Evolutionary conservation across 164 flowering plant genomes (phyloP).

Genomic region (Platanus orientalis): DNA sequence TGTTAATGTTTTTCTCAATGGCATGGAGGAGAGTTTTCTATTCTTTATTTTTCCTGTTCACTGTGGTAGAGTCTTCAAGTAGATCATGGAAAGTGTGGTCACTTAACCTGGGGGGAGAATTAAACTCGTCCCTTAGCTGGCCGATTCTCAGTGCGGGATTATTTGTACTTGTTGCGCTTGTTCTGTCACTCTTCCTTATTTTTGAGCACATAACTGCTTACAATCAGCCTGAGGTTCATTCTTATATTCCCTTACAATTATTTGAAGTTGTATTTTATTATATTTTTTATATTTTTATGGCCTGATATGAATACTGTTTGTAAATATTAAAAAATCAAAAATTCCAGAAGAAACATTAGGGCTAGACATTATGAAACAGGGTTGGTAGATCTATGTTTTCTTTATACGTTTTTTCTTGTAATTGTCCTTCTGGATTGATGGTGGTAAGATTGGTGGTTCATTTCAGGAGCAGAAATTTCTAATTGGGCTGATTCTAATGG

Average conservation of each 20-base stretch:
- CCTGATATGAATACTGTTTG: neutral
- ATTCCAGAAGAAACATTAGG: neutral
- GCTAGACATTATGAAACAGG: neutral
- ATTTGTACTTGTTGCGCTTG: slow-evolving; percentile 74
- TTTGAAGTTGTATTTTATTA: neutral
- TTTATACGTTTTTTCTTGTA: neutral
- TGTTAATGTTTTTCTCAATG: slow-evolving; percentile 21
- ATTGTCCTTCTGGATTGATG: neutral
- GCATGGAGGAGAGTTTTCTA: slow-evolving; percentile 43
- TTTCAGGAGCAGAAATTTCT: slow-evolving; percentile 97
- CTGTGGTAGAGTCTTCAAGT: slow-evolving; percentile 49
- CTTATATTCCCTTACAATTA: slow-evolving; percentile 8
- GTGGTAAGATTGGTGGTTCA: neutral
- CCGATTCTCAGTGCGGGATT: slow-evolving; percentile 68
- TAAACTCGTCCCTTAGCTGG: slow-evolving; percentile 52
- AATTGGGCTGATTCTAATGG: slow-evolving; percentile 92
- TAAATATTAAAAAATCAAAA: neutral
- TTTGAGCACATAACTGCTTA: slow-evolving; percentile 88
- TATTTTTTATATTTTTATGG: slow-evolving; percentile 1
- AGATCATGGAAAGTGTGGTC: slow-evolving; percentile 43
- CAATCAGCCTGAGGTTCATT: slow-evolving; percentile 88
- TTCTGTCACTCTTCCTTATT: slow-evolving; percentile 75
- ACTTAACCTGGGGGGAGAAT: slow-evolving; percentile 30
- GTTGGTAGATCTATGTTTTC: neutral
- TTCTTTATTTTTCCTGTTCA: slow-evolving; percentile 32